A percentile compares a stretch with the other conserved stretches of the same genome.
phyloP scores from a whole-genome alignment of 164 flowering plant genomes.

The Magnolia officinalis region DNA sequence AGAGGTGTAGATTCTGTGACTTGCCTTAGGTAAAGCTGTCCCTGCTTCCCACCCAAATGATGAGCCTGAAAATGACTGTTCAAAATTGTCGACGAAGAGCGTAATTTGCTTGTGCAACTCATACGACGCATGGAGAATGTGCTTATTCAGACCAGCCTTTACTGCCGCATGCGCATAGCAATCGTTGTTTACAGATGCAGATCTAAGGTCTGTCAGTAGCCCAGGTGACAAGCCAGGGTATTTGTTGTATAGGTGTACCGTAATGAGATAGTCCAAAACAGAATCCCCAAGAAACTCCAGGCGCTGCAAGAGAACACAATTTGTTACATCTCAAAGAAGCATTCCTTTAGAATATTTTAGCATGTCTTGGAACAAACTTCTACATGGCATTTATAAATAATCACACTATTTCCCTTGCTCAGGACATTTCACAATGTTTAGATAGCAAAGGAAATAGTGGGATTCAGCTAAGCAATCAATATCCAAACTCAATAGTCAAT shows the following conservation, averaged over 20 bases:
- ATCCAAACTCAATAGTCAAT: too few relatives aligned
- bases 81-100: conserved; percentile 22
- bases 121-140: conserved; percentile 57
- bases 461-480: too few relatives aligned
- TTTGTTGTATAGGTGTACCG: conserved; percentile 46
- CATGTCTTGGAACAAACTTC: too few relatives aligned
- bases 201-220: conserved; percentile 68
- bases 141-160: conserved; percentile 54
- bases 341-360: neutral
- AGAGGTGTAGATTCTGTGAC: conserved; percentile 3
- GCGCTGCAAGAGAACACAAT: conserved; percentile 38
- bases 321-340: neutral
- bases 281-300: conserved; percentile 93
- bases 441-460: too few relatives aligned
- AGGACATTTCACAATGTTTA: too few relatives aligned
- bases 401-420: too few relatives aligned
- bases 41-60: conserved; percentile 82
- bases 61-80: conserved; percentile 22
- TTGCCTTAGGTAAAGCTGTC: conserved; percentile 60
- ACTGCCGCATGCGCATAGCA: conserved; percentile 69
- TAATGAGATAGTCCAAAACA: conserved; percentile 70
- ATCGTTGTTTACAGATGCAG: conserved; percentile 85
- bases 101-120: conserved; percentile 48
- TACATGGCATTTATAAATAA: too few relatives aligned
- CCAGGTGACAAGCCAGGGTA: conserved; percentile 79